A percentile compares a stretch with the other conserved stretches of the same genome.
phyloP scores from a whole-genome alignment of 176 grass and related monocot species.

The Stipa capillata region DNA sequence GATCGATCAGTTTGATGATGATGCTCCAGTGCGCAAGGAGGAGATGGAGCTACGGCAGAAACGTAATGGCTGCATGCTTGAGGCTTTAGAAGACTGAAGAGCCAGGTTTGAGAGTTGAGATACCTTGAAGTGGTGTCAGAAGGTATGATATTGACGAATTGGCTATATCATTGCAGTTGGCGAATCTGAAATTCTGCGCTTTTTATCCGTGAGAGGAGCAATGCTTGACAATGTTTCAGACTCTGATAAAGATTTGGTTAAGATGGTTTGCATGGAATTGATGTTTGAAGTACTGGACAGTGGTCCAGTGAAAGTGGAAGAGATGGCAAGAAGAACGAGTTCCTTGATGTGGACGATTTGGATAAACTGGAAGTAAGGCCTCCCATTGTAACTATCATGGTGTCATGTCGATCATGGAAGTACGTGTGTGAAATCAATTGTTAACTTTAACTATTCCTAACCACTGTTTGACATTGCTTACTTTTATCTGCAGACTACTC shows the following conservation, averaged over 20 bases:
- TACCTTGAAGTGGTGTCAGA: conserved; percentile 90
- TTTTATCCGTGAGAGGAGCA: conserved; percentile 53
- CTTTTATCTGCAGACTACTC: conserved; percentile 65
- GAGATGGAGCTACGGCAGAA: conserved; percentile 78
- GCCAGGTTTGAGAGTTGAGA: conserved; percentile 87
- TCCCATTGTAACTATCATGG: conserved; percentile 98
- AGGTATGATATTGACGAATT: conserved; percentile 75
- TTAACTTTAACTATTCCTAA: conserved; percentile 5
- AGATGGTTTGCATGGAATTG: conserved; percentile 94
- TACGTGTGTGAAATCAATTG: conserved; percentile 14
- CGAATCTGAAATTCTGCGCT: conserved; percentile 64
- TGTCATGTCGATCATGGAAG: conserved; percentile 99
- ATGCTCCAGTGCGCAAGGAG: conserved; percentile 64
- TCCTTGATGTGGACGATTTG: conserved; percentile 89
- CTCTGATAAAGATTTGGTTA: conserved; percentile 82
- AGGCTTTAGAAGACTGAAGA: conserved; percentile 71
- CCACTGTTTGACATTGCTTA: conserved; percentile 15
- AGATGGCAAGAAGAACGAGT: conserved; percentile 91
- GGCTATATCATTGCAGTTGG: conserved; percentile 71
- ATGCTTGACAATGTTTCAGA: conserved; percentile 52
- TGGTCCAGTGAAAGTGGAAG: conserved; percentile 62
- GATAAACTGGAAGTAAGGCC: conserved; percentile 74
- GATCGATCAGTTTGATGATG: conserved; percentile 40
- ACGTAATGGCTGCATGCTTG: conserved; percentile 60
- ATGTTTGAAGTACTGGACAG: conserved; percentile 85